Evolutionary conservation across 192 early-diverging fungal species (phyloP).

Genomic region (Coemansia furcata): DNA sequence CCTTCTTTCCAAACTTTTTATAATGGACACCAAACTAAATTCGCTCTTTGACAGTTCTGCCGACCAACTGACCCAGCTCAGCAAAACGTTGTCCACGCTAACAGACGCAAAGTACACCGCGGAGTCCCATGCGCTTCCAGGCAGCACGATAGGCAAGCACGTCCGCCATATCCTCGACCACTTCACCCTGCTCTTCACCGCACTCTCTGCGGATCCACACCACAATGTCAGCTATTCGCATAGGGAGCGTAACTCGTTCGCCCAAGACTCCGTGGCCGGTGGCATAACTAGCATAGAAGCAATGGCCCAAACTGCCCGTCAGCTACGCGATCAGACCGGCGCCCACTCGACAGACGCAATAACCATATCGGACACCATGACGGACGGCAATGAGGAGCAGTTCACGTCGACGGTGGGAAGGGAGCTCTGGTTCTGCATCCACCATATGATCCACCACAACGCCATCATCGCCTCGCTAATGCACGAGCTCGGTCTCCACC

Average conservation of each 20-base stretch:
- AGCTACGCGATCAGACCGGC: neutral
- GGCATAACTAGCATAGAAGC: constrained; percentile 18
- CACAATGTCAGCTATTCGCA: constrained; percentile 17
- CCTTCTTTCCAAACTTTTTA: neutral
- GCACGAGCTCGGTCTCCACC: constrained; percentile 29
- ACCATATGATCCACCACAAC: constrained; percentile 56
- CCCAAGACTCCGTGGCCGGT: constrained; percentile 13
- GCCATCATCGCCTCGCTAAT: constrained; percentile 47
- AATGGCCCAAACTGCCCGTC: neutral
- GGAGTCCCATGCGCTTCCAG: constrained; percentile 36
- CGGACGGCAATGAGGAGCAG: constrained; percentile 6
- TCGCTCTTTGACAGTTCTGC: constrained; percentile 23
- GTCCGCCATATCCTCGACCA: constrained; percentile 57
- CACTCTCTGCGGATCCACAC: neutral
- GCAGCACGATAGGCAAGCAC: constrained; percentile 58
- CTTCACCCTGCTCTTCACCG: constrained; percentile 32
- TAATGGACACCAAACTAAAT: neutral
- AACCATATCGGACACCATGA: constrained; percentile 21
- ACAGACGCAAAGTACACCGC: constrained; percentile 23
- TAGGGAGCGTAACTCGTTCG: constrained; percentile 19
- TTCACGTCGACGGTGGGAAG: constrained; percentile 42
- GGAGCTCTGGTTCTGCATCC: constrained; percentile 56
- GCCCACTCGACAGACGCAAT: neutral
- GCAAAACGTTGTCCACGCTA: constrained; percentile 6
- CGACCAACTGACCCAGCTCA: constrained; percentile 18